Conservation (phyloP, 805 yeast genomes). For the Pichia occidentalis region DNA sequence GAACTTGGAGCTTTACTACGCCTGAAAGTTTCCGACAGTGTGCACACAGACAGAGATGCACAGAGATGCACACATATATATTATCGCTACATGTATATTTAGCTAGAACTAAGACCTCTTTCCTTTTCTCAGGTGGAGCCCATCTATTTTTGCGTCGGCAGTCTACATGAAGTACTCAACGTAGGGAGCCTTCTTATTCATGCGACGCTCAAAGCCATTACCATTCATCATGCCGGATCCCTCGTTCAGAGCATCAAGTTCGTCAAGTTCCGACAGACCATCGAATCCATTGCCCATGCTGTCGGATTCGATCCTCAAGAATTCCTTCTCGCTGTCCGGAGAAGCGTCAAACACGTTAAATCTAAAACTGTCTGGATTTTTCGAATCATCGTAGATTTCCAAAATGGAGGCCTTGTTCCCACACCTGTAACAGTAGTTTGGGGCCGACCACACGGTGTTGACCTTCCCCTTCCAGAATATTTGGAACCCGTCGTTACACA, state of each 20-base stretch:
- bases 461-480: slow-evolving; percentile 85
- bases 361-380: slow-evolving; percentile 51
- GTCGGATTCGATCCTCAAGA: slow-evolving; percentile 30
- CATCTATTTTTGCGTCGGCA: too few relatives aligned
- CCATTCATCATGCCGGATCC: slow-evolving; percentile 7
- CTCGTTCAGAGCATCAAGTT: slow-evolving; percentile 13
- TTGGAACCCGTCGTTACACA: slow-evolving; percentile 95
- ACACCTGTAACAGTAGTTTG: slow-evolving; percentile 94
- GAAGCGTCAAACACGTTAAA: slow-evolving; percentile 97
- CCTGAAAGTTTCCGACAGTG: too few relatives aligned
- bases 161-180: slow-evolving; percentile 36
- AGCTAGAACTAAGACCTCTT: too few relatives aligned
- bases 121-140: too few relatives aligned
- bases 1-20: slow-evolving; percentile 76
- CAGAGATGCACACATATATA: too few relatives aligned
- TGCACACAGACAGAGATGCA: too few relatives aligned
- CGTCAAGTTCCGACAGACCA: slow-evolving; percentile 24
- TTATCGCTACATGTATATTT: too few relatives aligned
- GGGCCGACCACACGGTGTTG: slow-evolving; percentile 98
- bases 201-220: slow-evolving; percentile 16
- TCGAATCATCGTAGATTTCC: slow-evolving; percentile 58
- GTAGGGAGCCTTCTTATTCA: slow-evolving; percentile 32
- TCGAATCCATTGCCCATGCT: slow-evolving; percentile 15
- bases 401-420: slow-evolving; percentile 97
- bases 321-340: slow-evolving; percentile 76